These are phyloP conservation scores for Tubosaeta sp. DNA, from an alignment of 768 basidiomycete species.

Conservation along the genomic window DNA sequence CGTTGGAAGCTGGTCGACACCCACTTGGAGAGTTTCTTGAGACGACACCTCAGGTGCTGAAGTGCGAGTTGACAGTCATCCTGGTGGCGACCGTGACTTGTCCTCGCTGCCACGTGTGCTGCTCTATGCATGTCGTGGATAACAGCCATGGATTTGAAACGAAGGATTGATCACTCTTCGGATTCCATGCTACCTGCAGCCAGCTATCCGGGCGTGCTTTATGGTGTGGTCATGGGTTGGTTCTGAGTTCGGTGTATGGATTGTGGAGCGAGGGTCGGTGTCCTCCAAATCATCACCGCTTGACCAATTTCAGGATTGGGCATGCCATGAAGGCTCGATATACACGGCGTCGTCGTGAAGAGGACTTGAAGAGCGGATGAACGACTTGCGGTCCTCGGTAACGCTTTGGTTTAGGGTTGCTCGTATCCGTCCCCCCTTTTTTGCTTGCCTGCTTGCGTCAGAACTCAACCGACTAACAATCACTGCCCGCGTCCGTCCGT, in stretches of 20 bases:
- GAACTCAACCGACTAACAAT: conserved; percentile 33
- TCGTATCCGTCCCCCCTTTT: conserved; percentile 44
- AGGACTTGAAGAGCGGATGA: conserved; percentile 23
- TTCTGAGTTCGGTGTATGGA: conserved; percentile 30
- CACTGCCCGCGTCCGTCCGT: conserved; percentile 33
- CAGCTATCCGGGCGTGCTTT: conserved; percentile 22
- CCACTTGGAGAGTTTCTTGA: conserved; percentile 18
- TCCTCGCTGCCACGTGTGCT: conserved; percentile 25
- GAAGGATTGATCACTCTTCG: conserved; percentile 30
- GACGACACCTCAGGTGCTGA: conserved; percentile 24
- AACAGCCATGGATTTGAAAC: conserved; percentile 19
- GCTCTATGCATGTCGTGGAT: conserved; percentile 18
- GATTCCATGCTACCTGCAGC: conserved; percentile 24
- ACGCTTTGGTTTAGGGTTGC: conserved; percentile 24
- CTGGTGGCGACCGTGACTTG: conserved; percentile 28
- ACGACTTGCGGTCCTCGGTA: conserved; percentile 24
- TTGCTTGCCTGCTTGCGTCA: conserved; percentile 33
- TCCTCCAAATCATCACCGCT: conserved; percentile 32
- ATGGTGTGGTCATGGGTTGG: conserved; percentile 32
- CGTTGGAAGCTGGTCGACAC: conserved; percentile 22
- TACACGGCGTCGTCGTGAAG: conserved; percentile 17
- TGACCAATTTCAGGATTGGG: conserved; percentile 33
- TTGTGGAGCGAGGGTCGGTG: conserved; percentile 25
- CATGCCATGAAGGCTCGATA: conserved; percentile 25
- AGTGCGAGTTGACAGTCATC: conserved; percentile 28